Conservation (phyloP, 305 asterid genomes). For the Salvia sclarea region DNA sequence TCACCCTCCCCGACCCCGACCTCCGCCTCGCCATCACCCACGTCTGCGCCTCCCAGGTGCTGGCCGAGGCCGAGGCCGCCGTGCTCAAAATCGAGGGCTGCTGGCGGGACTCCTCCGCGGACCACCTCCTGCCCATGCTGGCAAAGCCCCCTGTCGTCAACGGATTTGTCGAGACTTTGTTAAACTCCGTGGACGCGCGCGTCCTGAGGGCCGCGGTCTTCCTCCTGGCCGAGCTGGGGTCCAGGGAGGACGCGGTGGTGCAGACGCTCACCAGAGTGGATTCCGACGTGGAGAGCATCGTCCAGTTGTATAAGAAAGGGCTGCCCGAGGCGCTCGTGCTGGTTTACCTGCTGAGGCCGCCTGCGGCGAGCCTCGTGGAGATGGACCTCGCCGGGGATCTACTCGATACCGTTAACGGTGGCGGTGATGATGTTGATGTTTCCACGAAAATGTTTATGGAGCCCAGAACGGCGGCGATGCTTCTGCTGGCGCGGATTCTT, state of each 20-base stretch:
- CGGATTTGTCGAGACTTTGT: constrained; percentile 70
- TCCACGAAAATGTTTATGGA: constrained; percentile 49
- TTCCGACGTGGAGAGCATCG: constrained; percentile 68
- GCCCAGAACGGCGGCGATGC: constrained; percentile 58
- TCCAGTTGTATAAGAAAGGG: constrained; percentile 72
- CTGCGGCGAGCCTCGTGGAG: constrained; percentile 40
- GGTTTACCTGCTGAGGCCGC: constrained; percentile 53
- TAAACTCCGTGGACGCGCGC: constrained; percentile 56
- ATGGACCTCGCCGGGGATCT: constrained; percentile 59
- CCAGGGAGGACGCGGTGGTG: constrained; percentile 51
- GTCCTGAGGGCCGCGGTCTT: constrained; percentile 56
- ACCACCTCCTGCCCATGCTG: constrained; percentile 49
- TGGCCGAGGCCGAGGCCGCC: constrained; percentile 64
- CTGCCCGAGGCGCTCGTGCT: constrained; percentile 70
- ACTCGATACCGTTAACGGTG: constrained; percentile 37
- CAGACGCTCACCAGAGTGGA: constrained; percentile 74
- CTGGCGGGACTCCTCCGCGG: too few species aligned
- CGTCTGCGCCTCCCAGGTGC: constrained; percentile 64
- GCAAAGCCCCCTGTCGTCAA: constrained; percentile 67
- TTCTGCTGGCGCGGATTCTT: constrained; percentile 56
- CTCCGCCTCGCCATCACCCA: constrained; percentile 52
- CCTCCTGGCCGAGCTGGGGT: constrained; percentile 66
- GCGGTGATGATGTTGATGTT: constrained; percentile 27
- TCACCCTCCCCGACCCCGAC: constrained; percentile 53
- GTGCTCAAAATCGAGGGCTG: constrained; percentile 54